A percentile compares a stretch with the other conserved stretches of the same genome.
phyloP scores from a whole-genome alignment of 345 rosid species.

The Hibiscus syriacus region DNA sequence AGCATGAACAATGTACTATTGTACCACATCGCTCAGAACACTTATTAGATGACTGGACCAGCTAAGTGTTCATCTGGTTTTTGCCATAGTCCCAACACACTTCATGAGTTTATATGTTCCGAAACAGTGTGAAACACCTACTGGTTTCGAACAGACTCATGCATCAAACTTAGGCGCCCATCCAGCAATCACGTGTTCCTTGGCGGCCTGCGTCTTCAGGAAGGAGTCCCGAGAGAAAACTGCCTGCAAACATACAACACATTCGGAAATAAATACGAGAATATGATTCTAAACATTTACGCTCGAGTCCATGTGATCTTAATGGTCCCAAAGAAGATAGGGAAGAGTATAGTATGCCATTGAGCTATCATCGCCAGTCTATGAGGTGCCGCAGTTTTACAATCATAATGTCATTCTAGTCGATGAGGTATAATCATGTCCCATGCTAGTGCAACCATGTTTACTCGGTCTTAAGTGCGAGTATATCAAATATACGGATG shows the following conservation, averaged over 20 bases:
- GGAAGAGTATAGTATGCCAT: neutral
- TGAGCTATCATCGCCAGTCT: neutral
- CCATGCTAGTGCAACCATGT: no score
- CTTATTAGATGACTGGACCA: slow-evolving; percentile 6
- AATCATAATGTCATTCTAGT: no score
- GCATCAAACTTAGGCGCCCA: slow-evolving; percentile 81
- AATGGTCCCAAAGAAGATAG: neutral
- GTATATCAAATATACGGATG: no score
- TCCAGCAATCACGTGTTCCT: slow-evolving; percentile 66
- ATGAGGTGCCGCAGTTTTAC: neutral
- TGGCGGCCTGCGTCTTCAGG: slow-evolving; percentile 52
- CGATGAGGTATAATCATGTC: no score
- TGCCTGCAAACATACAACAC: neutral
- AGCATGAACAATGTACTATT: no score
- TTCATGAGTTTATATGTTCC: neutral
- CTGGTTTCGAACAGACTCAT: slow-evolving; percentile 25
- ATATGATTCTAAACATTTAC: neutral
- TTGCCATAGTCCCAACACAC: neutral
- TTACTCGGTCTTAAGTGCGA: no score
- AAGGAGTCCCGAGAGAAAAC: slow-evolving; percentile 58
- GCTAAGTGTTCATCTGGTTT: neutral
- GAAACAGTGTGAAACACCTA: slow-evolving; percentile 14
- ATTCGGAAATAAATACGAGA: neutral
- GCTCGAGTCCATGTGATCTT: neutral
- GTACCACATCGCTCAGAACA: neutral